Conservation (phyloP, 495 filamentous ascomycete genomes). For the Daldinia grandis region DNA sequence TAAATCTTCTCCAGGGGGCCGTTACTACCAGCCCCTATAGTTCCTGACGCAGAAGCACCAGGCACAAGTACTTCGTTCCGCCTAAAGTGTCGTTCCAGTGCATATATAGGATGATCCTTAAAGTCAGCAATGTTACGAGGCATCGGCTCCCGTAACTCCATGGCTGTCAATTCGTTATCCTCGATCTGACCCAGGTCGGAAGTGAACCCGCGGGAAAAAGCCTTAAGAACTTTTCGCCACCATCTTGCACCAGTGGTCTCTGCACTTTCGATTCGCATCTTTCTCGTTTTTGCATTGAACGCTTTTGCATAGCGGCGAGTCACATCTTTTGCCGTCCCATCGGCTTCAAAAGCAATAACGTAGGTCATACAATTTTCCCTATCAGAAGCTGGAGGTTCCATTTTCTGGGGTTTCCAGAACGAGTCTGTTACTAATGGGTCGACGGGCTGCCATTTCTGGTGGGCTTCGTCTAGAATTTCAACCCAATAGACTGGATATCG, state of each 20-base stretch:
- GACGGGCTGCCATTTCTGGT: slow-evolving; percentile 89
- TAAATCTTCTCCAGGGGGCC: slow-evolving; percentile 69
- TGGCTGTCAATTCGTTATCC: slow-evolving; percentile 73
- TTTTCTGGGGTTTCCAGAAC: slow-evolving; percentile 70
- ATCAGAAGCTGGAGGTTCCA: slow-evolving; percentile 85
- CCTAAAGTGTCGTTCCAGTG: slow-evolving; percentile 86
- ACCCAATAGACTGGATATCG: slow-evolving; percentile 90
- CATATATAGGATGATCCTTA: slow-evolving; percentile 91
- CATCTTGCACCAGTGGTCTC: slow-evolving; percentile 73
- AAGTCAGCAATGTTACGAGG: slow-evolving; percentile 90
- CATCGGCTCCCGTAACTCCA: slow-evolving; percentile 82
- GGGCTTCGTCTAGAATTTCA: slow-evolving; percentile 82
- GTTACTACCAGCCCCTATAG: slow-evolving; percentile 72
- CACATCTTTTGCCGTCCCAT: slow-evolving; percentile 79
- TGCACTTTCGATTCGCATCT: slow-evolving; percentile 70
- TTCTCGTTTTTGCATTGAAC: slow-evolving; percentile 88
- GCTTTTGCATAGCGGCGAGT: slow-evolving; percentile 80
- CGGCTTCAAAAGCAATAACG: slow-evolving; percentile 82
- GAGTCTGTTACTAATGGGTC: slow-evolving; percentile 85
- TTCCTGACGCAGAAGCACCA: slow-evolving; percentile 76
- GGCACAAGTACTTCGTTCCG: slow-evolving; percentile 79
- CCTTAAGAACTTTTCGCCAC: slow-evolving; percentile 69
- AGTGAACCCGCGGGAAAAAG: slow-evolving; percentile 63
- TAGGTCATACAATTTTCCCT: slow-evolving; percentile 78
- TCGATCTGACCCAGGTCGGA: slow-evolving; percentile 84